phyloP scores from a whole-genome alignment of 2,329 filamentous ascomycete species.

The Fusarium longipes region DNA sequence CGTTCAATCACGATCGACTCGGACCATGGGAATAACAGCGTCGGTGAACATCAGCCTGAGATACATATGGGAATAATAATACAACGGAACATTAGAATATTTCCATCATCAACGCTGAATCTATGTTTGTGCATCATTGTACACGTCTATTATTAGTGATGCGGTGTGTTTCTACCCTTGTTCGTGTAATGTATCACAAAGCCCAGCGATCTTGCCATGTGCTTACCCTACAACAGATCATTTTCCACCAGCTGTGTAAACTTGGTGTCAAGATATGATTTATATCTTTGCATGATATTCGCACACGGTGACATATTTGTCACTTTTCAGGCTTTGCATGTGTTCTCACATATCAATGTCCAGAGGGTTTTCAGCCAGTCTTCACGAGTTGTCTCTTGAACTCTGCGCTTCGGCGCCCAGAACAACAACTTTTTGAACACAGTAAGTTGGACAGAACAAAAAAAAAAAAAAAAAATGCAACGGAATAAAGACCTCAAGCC shows the following conservation, averaged over 20 bases:
- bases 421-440: background rate
- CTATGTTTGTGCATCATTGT: background rate
- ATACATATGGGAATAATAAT: background rate
- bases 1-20: background rate
- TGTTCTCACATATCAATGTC: no score
- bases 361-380: no score
- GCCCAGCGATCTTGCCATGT: background rate
- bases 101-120: background rate
- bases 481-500: no score
- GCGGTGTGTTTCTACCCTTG: constrained; percentile 1
- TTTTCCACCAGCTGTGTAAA: background rate
- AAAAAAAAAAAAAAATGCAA: background rate
- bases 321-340: background rate
- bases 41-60: background rate
- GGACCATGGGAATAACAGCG: background rate
- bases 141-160: background rate
- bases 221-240: constrained; percentile 7
- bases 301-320: background rate
- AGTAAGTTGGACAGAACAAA: background rate
- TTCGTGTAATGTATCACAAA: background rate
- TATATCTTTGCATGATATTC: background rate
- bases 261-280: no score
- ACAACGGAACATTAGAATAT: background rate
- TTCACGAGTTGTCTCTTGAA: no score
- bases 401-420: no score